Conservation (phyloP, 805 yeast genomes). For the Yarrowia divulgata region DNA sequence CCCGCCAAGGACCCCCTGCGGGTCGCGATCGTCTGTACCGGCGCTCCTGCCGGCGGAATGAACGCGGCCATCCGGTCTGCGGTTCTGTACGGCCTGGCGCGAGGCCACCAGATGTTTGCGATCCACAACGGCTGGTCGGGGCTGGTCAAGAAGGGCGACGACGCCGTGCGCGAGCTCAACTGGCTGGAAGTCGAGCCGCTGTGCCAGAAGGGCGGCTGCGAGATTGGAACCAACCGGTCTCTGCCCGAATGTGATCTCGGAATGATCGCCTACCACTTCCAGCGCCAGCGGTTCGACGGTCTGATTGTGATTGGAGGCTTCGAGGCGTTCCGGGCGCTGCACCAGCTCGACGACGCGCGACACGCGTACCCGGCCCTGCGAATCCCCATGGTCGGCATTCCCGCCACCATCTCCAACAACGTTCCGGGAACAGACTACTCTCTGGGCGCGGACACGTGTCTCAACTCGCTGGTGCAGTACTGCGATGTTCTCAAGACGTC, state of each 20-base stretch:
- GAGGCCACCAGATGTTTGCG: slow-evolving; percentile 90
- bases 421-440: slow-evolving; percentile 99
- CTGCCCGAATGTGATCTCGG: slow-evolving; percentile 87
- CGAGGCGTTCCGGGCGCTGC: slow-evolving; percentile 89
- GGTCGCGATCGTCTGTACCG: slow-evolving; percentile 87
- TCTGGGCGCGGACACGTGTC: slow-evolving; percentile 93
- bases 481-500: slow-evolving; percentile 95
- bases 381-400: slow-evolving; percentile 92
- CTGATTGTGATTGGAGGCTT: slow-evolving; percentile 93
- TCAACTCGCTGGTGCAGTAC: slow-evolving; percentile 87
- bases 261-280: slow-evolving; percentile 89
- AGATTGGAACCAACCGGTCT: slow-evolving; percentile 92
- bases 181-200: slow-evolving; percentile 92
- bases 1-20: slow-evolving; percentile 62
- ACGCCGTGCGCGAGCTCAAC: slow-evolving; percentile 67
- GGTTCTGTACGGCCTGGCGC: slow-evolving; percentile 83
- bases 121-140: slow-evolving; percentile 95
- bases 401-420: slow-evolving; percentile 95
- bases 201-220: slow-evolving; percentile 92
- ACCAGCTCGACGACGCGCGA: slow-evolving; percentile 81
- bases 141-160: slow-evolving; percentile 77
- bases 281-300: slow-evolving; percentile 87
- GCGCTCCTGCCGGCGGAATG: slow-evolving; percentile 98
- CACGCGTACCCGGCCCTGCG: slow-evolving; percentile 84
- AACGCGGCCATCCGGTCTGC: slow-evolving; percentile 93